These are phyloP conservation scores for Bassia scoparia DNA, from an alignment of 148 eudicot genomes.

Conservation along the genomic window DNA sequence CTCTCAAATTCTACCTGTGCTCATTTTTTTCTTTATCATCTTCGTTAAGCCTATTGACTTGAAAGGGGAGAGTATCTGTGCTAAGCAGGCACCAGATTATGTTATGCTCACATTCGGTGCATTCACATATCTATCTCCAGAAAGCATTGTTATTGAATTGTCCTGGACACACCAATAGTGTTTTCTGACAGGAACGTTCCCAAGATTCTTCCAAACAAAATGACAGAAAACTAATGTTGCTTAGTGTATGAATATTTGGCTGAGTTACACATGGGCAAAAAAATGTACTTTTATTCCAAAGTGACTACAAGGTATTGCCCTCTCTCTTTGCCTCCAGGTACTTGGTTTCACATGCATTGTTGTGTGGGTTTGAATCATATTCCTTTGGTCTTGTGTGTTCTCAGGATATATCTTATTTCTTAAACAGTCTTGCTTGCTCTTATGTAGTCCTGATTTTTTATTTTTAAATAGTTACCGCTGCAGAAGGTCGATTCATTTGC, in stretches of 20 bases:
- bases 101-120: conserved; percentile 45
- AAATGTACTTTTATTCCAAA: conserved; percentile 62
- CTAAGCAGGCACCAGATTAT: too few relatives aligned
- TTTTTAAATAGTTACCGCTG: too few relatives aligned
- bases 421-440: too few relatives aligned
- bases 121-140: conserved; percentile 48
- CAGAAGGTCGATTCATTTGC: too few relatives aligned
- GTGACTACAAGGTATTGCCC: conserved; percentile 68
- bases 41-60: conserved; percentile 64
- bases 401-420: too few relatives aligned
- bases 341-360: not conserved
- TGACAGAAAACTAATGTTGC: conserved; percentile 45
- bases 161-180: conserved; percentile 45
- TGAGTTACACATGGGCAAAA: conserved; percentile 85
- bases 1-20: conserved; percentile 20
- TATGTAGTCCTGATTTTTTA: too few relatives aligned
- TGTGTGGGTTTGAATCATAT: not conserved
- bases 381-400: not conserved
- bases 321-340: conserved; percentile 3
- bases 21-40: conserved; percentile 14
- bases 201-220: conserved; percentile 37
- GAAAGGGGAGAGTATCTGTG: conserved; percentile 79
- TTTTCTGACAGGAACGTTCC: conserved; percentile 45
- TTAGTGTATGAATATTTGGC: conserved; percentile 58
- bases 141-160: conserved; percentile 48